Conservation (phyloP, 345 rosid genomes). For the Arabis alpina region DNA sequence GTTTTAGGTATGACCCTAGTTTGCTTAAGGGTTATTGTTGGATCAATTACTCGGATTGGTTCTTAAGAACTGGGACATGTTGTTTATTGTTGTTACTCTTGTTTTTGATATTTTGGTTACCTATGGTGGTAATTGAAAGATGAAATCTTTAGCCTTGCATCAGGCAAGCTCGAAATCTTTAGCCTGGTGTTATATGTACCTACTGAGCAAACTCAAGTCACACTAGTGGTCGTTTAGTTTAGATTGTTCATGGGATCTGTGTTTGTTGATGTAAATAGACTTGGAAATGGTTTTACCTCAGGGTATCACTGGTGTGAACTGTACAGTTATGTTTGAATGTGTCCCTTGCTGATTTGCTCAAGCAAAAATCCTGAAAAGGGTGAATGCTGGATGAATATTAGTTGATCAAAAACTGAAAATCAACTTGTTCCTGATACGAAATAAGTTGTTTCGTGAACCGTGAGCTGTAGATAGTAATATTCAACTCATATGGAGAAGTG, state of each 20-base stretch:
- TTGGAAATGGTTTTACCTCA: not conserved
- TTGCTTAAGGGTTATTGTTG: conserved; percentile 8
- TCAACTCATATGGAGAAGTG: conserved; percentile 8
- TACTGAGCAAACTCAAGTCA: not conserved
- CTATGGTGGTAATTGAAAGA: conserved; percentile 1
- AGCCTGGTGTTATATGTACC: not conserved
- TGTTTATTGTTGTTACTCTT: not conserved
- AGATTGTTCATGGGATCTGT: not conserved
- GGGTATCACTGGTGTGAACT: not conserved
- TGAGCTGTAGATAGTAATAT: not conserved
- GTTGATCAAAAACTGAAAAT: not conserved
- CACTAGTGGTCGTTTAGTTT: conserved; percentile 14
- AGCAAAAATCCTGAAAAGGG: not conserved
- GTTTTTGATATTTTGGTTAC: conserved; percentile 5
- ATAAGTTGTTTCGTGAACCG: not conserved
- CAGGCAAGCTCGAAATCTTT: not conserved
- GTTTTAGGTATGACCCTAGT: conserved; percentile 29
- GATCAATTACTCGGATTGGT: conserved; percentile 17
- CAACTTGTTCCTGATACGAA: not conserved
- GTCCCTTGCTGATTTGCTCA: conserved; percentile 13
- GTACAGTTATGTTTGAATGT: not conserved
- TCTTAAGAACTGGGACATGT: not conserved
- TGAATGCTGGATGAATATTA: conserved; percentile 6
- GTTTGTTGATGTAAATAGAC: not conserved
- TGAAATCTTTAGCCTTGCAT: not conserved